A percentile compares a stretch with the other conserved stretches of the same genome.
phyloP scores from a whole-genome alignment of 2,329 filamentous ascomycete genomes.

The Aspergillus spinulosporus region DNA sequence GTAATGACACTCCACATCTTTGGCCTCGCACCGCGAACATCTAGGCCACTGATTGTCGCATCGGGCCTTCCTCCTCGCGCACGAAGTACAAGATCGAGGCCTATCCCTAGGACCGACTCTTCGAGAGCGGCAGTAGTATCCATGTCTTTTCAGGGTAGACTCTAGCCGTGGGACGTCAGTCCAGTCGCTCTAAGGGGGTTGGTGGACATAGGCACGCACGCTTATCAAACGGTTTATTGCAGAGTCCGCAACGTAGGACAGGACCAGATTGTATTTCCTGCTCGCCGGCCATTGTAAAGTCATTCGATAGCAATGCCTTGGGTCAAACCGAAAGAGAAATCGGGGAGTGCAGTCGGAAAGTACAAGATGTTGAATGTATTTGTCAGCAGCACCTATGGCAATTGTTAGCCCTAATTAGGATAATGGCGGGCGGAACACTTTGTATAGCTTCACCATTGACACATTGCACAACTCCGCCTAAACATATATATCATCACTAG shows the following conservation, averaged over 20 bases:
- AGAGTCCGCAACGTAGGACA: constrained; percentile 4
- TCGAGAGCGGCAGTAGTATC: constrained; percentile 48
- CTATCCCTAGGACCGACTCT: constrained; percentile 25
- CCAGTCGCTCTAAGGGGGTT: background rate
- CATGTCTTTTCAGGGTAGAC: constrained; percentile 47
- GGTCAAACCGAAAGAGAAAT: background rate
- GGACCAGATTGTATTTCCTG: background rate
- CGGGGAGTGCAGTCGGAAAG: background rate
- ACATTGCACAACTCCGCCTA: background rate
- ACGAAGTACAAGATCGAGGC: constrained; percentile 40
- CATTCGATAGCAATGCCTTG: too few relatives aligned
- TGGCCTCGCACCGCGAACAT: constrained; percentile 43
- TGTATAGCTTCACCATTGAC: constrained; percentile 5
- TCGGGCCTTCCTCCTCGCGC: constrained; percentile 39
- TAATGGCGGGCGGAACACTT: constrained; percentile 2
- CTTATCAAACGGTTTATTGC: constrained; percentile 9
- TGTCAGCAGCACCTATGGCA: background rate
- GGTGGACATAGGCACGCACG: background rate
- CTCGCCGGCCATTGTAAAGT: background rate
- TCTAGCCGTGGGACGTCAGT: constrained; percentile 25
- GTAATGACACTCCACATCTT: constrained; percentile 41
- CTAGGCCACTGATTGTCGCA: constrained; percentile 41
- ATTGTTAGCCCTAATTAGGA: background rate
- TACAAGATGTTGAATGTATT: background rate
- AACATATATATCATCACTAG: background rate